Evolutionary conservation across 345 rosid species (phyloP).

Genomic region (Camelina laxa): DNA sequence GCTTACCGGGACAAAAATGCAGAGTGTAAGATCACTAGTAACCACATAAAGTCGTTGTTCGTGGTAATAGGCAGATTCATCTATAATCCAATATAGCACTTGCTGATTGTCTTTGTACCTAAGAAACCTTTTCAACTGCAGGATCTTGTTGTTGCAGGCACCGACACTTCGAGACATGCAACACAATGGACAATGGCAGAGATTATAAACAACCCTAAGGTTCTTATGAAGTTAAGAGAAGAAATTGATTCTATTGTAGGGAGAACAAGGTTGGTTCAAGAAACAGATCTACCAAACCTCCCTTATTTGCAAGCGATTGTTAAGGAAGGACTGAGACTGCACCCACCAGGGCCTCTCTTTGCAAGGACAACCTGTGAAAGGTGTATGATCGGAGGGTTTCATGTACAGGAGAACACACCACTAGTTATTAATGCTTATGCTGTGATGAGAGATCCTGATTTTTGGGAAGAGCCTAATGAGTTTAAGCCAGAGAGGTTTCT

Average conservation of each 20-base stretch:
- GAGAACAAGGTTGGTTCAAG: slow-evolving; percentile 53
- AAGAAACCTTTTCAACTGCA: neutral
- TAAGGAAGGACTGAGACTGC: slow-evolving; percentile 70
- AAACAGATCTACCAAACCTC: slow-evolving; percentile 57
- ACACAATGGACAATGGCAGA: slow-evolving; percentile 57
- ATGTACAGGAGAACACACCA: slow-evolving; percentile 57
- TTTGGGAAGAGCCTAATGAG: slow-evolving; percentile 61
- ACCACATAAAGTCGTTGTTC: neutral
- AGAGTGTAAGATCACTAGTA: neutral
- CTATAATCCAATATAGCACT: neutral
- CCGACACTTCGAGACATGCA: neutral
- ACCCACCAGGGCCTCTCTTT: slow-evolving; percentile 62
- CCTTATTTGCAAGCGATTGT: slow-evolving; percentile 63
- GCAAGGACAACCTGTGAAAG: slow-evolving; percentile 49
- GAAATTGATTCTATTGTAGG: slow-evolving; percentile 58
- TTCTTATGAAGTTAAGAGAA: slow-evolving; percentile 52
- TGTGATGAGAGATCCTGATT: slow-evolving; percentile 55
- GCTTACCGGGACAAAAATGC: neutral
- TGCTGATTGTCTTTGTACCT: neutral
- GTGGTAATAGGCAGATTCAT: neutral
- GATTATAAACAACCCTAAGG: slow-evolving; percentile 56
- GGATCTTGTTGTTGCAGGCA: slow-evolving; percentile 10
- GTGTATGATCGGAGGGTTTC: slow-evolving; percentile 50
- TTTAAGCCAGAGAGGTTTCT: slow-evolving; percentile 64
- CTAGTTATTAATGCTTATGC: slow-evolving; percentile 63